Evolutionary conservation across 345 rosid species (phyloP), one percentile per base, ranked within the genome.

Genomic region (Populus pruinosa): DNA sequence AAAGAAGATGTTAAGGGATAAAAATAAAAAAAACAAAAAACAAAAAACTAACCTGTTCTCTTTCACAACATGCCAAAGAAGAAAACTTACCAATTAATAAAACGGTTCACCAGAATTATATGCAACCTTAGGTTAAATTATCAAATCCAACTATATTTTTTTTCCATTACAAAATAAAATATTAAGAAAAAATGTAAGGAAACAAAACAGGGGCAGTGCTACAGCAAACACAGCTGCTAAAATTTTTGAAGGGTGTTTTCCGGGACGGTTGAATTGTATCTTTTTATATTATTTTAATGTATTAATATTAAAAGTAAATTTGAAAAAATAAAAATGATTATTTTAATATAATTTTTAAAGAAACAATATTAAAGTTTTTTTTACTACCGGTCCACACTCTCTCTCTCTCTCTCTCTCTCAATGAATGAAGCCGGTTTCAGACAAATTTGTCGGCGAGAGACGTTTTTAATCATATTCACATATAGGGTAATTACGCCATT

Each of bases 371-470:
- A 33, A 33, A 33, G n/a, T n/a, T n/a, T n/a, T n/a, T n/a, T n/a
- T 33, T 33, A 0, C 35, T 33, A 33, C 35, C 35, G 35, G 4
- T 33, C 21, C 29, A 41, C 21, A 38, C n/a, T n/a, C n/a, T n/a
- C 27, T 11, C 69, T 12, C 81, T 70, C 74, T 70, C 78, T 66
- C 74, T 38, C 73, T 80, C 72, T 64, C 59, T 31, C 5, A 65
- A 35, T 39, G 23, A 20, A 6, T 71, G 72, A 71, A 74, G 72
- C 74, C 90, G 89, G 86, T 87, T 88, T 79, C 76, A 64, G 83
- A 78, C 85, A 83, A 73, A 77, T 75, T 81, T 90, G 97, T 94
- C 95, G 95, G 97, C 98, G 74, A 86, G 80, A 82, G 82, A 84
- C 87, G 87, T 84, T 87, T 77, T 73, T 59, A 87, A 83, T 81